Percentiles rank a stretch among this genome's conserved stretches.
phyloP scores from a whole-genome alignment of 371 early-diverging fungal genomes.

The Mucor plumbeus region DNA sequence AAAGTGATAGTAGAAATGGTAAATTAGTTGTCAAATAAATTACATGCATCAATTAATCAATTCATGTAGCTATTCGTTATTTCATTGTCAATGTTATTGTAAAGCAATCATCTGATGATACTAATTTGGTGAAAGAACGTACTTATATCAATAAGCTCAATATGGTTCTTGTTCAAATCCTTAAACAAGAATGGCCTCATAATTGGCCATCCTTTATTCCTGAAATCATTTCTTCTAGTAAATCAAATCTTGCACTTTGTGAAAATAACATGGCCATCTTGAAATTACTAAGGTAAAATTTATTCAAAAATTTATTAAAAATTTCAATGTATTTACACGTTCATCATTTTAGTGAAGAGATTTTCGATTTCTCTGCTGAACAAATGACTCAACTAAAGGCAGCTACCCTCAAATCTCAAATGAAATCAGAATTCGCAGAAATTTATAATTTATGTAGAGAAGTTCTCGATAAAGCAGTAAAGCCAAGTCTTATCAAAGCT shows the following conservation, averaged over 20 bases:
- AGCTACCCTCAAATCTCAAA: constrained; percentile 89
- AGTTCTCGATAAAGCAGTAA: constrained; percentile 91
- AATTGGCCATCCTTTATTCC: constrained; percentile 99
- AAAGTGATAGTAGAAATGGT: constrained; percentile 90
- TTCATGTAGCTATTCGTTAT: constrained; percentile 83
- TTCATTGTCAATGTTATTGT: constrained; percentile 92
- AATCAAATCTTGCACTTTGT: constrained; percentile 91
- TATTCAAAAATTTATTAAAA: background rate
- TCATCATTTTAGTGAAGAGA: constrained; percentile 84
- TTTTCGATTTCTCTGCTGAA: constrained; percentile 98
- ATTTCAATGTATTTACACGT: background rate
- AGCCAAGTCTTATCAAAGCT: constrained; percentile 87
- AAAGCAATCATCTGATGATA: constrained; percentile 87
- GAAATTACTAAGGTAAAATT: constrained; percentile 84
- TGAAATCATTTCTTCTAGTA: constrained; percentile 95
- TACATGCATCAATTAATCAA: background rate
- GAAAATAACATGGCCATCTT: constrained; percentile 99
- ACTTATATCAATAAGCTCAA: constrained; percentile 90
- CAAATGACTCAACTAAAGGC: constrained; percentile 97
- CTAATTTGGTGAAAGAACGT: constrained; percentile 68
- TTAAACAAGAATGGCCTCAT: constrained; percentile 99
- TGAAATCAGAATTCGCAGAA: constrained; percentile 95
- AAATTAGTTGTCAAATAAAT: constrained; percentile 18
- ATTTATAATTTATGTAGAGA: constrained; percentile 96
- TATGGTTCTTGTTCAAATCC: constrained; percentile 95